Percentiles rank a stretch among this genome's conserved stretches.
These are phyloP conservation scores for Parasitella parasitica DNA, from an alignment of 371 early-diverging fungal genomes.

Conservation along the genomic window DNA sequence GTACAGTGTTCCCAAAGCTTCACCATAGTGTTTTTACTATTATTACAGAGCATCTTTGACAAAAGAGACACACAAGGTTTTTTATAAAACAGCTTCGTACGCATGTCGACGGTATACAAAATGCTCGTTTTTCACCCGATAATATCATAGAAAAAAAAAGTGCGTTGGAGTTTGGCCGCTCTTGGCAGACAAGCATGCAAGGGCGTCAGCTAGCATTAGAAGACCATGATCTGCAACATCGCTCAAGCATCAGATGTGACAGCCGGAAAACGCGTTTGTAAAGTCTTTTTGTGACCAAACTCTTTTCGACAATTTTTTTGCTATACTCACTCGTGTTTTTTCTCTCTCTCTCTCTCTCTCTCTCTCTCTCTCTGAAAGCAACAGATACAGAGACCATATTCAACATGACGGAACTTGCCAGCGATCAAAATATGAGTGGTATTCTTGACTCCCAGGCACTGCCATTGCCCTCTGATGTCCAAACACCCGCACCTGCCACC, in stretches of 20 bases:
- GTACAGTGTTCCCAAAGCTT: too few species aligned
- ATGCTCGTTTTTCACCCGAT: too few species aligned
- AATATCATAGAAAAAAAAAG: too few species aligned
- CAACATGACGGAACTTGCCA: conserved; percentile 23
- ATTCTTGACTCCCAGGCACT: conserved; percentile 29
- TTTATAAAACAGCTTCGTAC: too few species aligned
- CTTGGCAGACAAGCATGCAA: too few species aligned
- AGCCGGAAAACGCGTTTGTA: conserved; percentile 10
- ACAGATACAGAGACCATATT: not conserved
- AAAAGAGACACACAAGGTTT: too few species aligned
- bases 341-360: not conserved
- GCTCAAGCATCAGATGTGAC: conserved; percentile 4
- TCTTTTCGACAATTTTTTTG: not conserved
- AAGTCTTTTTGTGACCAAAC: conserved; percentile 20
- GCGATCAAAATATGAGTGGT: conserved; percentile 23
- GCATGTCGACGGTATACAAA: too few species aligned
- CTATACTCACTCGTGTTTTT: not conserved
- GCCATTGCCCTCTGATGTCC: conserved; percentile 23
- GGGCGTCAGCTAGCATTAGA: too few species aligned
- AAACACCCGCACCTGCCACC: conserved; percentile 33
- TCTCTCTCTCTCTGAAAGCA: not conserved
- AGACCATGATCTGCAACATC: too few species aligned
- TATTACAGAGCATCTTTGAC: too few species aligned
- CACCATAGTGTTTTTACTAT: too few species aligned
- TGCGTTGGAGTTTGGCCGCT: too few species aligned